phyloP scores from a whole-genome alignment of 495 filamentous ascomycete genomes.

The Hypoxylon rickii region DNA sequence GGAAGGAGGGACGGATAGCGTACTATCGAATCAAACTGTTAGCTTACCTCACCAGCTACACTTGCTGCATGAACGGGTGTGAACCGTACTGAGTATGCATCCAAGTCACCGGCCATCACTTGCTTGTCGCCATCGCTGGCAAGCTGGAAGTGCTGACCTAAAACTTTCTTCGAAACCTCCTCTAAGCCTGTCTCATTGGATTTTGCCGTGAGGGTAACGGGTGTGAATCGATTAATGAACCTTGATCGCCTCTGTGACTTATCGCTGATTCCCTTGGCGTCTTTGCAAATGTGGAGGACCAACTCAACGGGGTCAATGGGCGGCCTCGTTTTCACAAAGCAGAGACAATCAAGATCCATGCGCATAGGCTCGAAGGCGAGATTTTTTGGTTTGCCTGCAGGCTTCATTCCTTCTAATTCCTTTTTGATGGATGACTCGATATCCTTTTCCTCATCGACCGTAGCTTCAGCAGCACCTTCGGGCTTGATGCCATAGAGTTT shows the following conservation, averaged over 20 bases:
- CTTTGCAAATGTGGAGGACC: slow-evolving; percentile 73
- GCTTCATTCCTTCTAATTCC: slow-evolving; percentile 71
- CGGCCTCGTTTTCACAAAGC: slow-evolving; percentile 66
- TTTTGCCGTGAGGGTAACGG: slow-evolving; percentile 74
- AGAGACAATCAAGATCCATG: slow-evolving; percentile 76
- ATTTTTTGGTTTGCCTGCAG: slow-evolving; percentile 48
- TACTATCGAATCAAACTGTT: slow-evolving; percentile 59
- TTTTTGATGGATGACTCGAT: slow-evolving; percentile 83
- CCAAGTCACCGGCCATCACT: slow-evolving; percentile 7
- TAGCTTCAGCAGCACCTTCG: slow-evolving; percentile 42
- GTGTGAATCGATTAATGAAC: slow-evolving; percentile 84
- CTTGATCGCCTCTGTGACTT: slow-evolving; percentile 64
- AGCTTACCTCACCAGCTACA: too few relatives aligned
- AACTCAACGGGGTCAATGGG: slow-evolving; percentile 83
- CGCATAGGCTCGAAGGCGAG: slow-evolving; percentile 65
- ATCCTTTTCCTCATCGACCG: slow-evolving; percentile 55
- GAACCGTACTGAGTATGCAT: slow-evolving; percentile 28
- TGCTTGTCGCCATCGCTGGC: slow-evolving; percentile 28
- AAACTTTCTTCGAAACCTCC: slow-evolving; percentile 70
- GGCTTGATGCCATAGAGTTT: slow-evolving; percentile 59
- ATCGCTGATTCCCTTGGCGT: slow-evolving; percentile 55
- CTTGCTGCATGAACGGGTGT: too few relatives aligned
- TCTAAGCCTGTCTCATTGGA: slow-evolving; percentile 77
- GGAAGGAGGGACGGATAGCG: slow-evolving; percentile 83
- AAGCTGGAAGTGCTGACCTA: slow-evolving; percentile 73